Base-by-base conservation (phyloP, 345 rosid genomes). In the Salix caprea region DNA sequence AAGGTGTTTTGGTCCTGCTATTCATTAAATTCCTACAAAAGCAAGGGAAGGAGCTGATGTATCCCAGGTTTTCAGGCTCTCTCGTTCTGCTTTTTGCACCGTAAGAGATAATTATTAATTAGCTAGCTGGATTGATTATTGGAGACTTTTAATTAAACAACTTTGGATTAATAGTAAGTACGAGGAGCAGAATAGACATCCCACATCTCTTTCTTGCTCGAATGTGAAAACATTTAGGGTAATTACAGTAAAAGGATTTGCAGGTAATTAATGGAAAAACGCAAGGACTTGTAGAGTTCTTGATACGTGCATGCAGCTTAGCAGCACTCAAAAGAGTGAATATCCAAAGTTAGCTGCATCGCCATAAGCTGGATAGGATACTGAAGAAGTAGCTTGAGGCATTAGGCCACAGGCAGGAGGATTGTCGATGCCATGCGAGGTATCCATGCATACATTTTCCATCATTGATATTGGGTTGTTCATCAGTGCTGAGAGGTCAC, bases 401-500 rank as follows among this genome's bases (percentile, higher is more conserved):
- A 64, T 6, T 37, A 58, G 10, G 24, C 74, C 85, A 65, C 76
- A 67, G 39, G 74, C 28, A 73, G 78, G 61, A 52, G 39, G 10
- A 40, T 48, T 80, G 14, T 66, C 76, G n/a, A 11, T 64, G 36
- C 39, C 69, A 79, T 73, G 76, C 23, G 78, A 76, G 6, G 73
- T 40, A 73, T 77, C 82, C 86, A 86, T 80, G 88, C 85, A 83
- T 19, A 70, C 78, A 46, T 82, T 84, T 65, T 74, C 88, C 73
- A 24, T 77, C 79, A 79, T 66, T 76, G 74, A 56, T 34, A 26
- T 26, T 26, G 87, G 88, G 70, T 83, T 80, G 28, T 83, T 84
- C 78, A 88, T 83, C 79, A 90, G 84, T 46, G 89, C 82, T 42
- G 90, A 79, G 56, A 91, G 89, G 75, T 92, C 97, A 75, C 87